Percentiles rank a stretch among this genome's conserved stretches.
phyloP scores from a whole-genome alignment of 345 rosid species.

The Gossypium herbaceum region DNA sequence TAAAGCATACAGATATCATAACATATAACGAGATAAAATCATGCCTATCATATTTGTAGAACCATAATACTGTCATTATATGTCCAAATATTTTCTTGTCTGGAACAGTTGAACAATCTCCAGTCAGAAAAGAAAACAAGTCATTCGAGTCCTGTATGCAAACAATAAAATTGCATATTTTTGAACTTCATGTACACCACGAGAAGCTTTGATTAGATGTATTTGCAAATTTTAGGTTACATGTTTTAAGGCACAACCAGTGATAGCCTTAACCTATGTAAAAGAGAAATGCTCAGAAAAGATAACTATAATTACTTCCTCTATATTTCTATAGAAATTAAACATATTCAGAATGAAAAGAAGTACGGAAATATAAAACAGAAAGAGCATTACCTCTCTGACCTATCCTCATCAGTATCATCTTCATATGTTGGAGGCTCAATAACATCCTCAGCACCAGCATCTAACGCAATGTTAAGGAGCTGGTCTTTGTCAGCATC shows the following conservation, averaged over 20 bases:
- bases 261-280: neutral
- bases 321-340: neutral
- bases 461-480: slow-evolving; percentile 68
- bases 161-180: neutral
- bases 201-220: neutral
- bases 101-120: neutral
- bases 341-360: neutral
- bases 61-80: neutral
- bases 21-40: neutral
- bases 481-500: slow-evolving; percentile 86
- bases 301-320: neutral
- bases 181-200: neutral
- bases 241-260: neutral
- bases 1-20: neutral
- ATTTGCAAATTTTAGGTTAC: neutral
- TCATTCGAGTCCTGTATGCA: neutral
- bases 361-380: neutral
- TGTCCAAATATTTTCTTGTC: neutral
- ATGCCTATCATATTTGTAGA: neutral
- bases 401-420: slow-evolving; percentile 63
- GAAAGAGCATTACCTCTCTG: slow-evolving; percentile 45
- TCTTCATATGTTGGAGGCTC: slow-evolving; percentile 74
- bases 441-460: slow-evolving; percentile 94
- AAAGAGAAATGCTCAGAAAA: neutral
- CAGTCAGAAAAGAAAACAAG: neutral